phyloP scores from a whole-genome alignment of 78 protist species.

The Ministeria vibrans region DNA sequence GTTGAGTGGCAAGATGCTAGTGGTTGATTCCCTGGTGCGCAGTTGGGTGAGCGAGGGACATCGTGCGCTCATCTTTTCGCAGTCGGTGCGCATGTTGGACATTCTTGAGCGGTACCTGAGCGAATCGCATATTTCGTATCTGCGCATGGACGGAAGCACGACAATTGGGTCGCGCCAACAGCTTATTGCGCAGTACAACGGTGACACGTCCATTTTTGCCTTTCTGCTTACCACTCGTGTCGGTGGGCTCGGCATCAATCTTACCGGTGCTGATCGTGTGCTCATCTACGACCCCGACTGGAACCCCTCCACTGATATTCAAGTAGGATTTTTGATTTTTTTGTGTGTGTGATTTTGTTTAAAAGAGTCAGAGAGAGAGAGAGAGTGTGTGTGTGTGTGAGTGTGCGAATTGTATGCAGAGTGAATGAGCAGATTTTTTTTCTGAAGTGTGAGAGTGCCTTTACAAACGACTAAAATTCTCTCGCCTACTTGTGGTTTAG shows the following conservation, averaged over 20 bases:
- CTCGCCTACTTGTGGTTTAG: conserved; percentile 47
- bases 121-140: not conserved
- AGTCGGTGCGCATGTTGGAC: conserved; percentile 91
- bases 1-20: conserved; percentile 64
- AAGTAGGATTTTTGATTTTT: not conserved
- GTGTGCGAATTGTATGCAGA: not conserved
- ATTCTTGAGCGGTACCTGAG: conserved; percentile 57
- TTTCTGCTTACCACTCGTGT: conserved; percentile 87
- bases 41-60: conserved; percentile 77
- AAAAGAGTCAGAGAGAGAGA: no score
- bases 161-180: conserved; percentile 32
- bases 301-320: conserved; percentile 70
- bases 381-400: not conserved
- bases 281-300: conserved; percentile 95
- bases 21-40: conserved; percentile 61
- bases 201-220: conserved; percentile 39
- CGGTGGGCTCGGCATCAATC: conserved; percentile 91
- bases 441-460: conserved; percentile 89
- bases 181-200: conserved; percentile 56
- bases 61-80: conserved; percentile 79
- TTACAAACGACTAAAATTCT: no score
- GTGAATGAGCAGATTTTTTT: not conserved
- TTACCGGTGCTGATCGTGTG: conserved; percentile 93
- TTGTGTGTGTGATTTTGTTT: not conserved
- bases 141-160: conserved; percentile 92